A percentile compares a stretch with the other conserved stretches of the same genome.
phyloP scores from a whole-genome alignment of 148 eudicot species.

The Vaccinium corymbosum region DNA sequence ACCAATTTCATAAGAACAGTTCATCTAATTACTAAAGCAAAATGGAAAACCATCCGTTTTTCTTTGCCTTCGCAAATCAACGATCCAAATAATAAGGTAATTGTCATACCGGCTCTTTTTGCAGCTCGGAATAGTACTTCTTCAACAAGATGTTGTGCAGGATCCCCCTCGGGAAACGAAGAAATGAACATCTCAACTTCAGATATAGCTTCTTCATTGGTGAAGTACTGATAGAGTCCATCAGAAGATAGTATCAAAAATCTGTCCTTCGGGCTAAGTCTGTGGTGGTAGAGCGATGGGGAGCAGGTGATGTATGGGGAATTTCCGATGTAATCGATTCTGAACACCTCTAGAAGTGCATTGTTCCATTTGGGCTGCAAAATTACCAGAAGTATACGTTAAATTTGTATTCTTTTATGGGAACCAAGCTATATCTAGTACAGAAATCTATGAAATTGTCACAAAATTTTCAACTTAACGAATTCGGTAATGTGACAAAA shows the following conservation, averaged over 20 bases:
- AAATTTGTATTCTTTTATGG: no score
- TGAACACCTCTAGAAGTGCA: constrained; percentile 78
- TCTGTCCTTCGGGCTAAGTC: constrained; percentile 60
- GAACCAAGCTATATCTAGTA: no score
- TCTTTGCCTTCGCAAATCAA: neutral
- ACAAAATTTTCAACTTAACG: no score
- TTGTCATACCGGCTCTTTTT: constrained; percentile 66
- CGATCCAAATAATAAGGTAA: neutral
- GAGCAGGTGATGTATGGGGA: constrained; percentile 69
- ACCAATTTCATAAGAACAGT: neutral
- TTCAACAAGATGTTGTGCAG: constrained; percentile 92
- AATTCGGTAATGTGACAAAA: neutral
- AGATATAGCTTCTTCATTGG: constrained; percentile 76
- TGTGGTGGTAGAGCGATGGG: constrained; percentile 69
- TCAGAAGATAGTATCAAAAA: constrained; percentile 86
- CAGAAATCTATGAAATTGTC: no score
- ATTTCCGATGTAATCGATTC: constrained; percentile 67
- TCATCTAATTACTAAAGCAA: neutral
- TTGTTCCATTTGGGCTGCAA: constrained; percentile 75
- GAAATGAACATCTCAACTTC: constrained; percentile 79
- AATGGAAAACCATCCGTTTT: neutral
- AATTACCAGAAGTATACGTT: neutral
- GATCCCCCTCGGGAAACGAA: constrained; percentile 79
- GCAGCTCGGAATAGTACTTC: constrained; percentile 85
- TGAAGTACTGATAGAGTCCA: constrained; percentile 89